These are phyloP conservation scores for Diaporthe citri DNA, from an alignment of 2,329 filamentous ascomycete genomes.

Conservation along the genomic window DNA sequence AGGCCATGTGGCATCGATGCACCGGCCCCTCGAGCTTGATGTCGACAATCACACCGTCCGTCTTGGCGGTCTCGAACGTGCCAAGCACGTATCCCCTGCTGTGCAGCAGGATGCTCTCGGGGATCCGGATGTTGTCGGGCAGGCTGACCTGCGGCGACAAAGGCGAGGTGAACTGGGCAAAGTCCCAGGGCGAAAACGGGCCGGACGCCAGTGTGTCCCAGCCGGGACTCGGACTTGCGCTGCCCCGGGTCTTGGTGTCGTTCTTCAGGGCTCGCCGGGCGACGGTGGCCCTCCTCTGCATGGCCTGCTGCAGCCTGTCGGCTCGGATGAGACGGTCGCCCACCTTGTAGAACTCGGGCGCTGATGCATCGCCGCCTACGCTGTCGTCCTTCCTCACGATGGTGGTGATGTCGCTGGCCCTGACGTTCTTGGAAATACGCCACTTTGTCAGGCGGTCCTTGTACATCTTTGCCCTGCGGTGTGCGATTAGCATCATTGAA, in stretches of 20 bases:
- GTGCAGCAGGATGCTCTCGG: conserved; percentile 32
- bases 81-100: conserved; percentile 26
- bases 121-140: conserved; percentile 24
- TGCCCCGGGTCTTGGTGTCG: background rate
- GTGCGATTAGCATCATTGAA: background rate
- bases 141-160: conserved; percentile 12
- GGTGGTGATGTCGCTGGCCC: conserved; percentile 32
- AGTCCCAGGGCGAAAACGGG: conserved; percentile 2
- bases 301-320: conserved; percentile 34
- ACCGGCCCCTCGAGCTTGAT: conserved; percentile 33
- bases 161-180: background rate
- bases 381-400: conserved; percentile 10
- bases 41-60: background rate
- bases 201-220: background rate
- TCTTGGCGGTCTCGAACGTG: conserved; percentile 10
- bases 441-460: conserved; percentile 33
- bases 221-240: background rate
- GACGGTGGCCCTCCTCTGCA: conserved; percentile 32
- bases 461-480: conserved; percentile 30
- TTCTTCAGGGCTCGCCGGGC: conserved; percentile 25
- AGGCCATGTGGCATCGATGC: conserved; percentile 28
- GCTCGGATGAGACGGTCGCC: conserved; percentile 34
- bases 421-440: conserved; percentile 35
- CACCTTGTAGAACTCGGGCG: conserved; percentile 30
- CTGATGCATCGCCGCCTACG: background rate